These are phyloP conservation scores for Cercophora scortea DNA, from an alignment of 495 filamentous ascomycete species.

Conservation along the genomic window DNA sequence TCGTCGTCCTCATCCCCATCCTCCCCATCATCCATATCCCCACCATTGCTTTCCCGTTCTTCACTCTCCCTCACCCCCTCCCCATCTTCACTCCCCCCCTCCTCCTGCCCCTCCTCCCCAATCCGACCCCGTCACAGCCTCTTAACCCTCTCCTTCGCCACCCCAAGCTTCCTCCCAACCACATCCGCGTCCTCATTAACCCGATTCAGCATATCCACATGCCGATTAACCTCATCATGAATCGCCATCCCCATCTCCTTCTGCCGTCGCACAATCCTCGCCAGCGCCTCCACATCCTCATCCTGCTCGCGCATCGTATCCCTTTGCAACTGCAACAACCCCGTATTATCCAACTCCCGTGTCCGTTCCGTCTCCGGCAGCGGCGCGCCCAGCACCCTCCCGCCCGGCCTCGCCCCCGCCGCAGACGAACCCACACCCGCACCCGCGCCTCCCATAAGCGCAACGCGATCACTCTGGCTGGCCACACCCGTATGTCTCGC, in stretches of 20 bases:
- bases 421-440: background rate
- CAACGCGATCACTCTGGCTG: slow-evolving; percentile 23
- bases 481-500: slow-evolving; percentile 11
- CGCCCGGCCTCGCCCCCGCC: slow-evolving; percentile 20
- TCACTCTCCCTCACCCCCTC: background rate
- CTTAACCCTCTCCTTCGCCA: slow-evolving; percentile 74
- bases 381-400: slow-evolving; percentile 70
- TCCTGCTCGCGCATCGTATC: slow-evolving; percentile 86
- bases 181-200: slow-evolving; percentile 69
- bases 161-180: slow-evolving; percentile 65
- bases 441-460: slow-evolving; percentile 19
- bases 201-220: slow-evolving; percentile 72
- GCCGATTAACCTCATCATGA: slow-evolving; percentile 73
- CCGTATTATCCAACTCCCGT: slow-evolving; percentile 81
- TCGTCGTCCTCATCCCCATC: slow-evolving; percentile 3
- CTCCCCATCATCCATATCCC: background rate
- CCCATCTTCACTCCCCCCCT: background rate
- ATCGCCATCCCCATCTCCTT: slow-evolving; percentile 81
- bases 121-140: slow-evolving; percentile 46
- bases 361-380: slow-evolving; percentile 80
- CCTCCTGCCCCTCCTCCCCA: no score
- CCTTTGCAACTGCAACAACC: slow-evolving; percentile 76
- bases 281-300: slow-evolving; percentile 64
- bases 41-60: background rate
- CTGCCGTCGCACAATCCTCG: slow-evolving; percentile 69